Percentiles rank a stretch among this genome's conserved stretches.
phyloP scores from a whole-genome alignment of 202 grass and related monocot genomes.

The Eragrostis tef region DNA sequence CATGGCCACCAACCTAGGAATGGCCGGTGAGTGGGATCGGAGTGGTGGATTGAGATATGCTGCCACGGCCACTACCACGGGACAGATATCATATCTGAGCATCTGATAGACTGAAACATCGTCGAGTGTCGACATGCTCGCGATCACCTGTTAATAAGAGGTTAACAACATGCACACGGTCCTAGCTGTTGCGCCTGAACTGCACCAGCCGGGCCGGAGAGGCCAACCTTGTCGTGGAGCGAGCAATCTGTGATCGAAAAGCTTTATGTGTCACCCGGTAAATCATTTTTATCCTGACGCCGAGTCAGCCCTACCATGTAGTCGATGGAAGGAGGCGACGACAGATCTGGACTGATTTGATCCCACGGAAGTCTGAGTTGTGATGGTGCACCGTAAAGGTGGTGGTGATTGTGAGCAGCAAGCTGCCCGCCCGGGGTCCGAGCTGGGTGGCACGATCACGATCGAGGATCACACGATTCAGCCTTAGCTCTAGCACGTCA shows the following conservation, averaged over 20 bases:
- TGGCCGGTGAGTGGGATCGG: constrained; percentile 24
- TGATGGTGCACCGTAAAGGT: constrained; percentile 36
- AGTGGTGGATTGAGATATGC: neutral
- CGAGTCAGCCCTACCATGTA: neutral
- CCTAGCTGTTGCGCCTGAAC: neutral
- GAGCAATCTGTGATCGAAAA: neutral
- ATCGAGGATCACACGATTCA: constrained; percentile 11
- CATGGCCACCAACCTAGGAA: neutral
- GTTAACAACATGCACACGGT: neutral
- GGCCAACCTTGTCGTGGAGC: neutral
- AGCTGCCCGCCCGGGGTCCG: neutral
- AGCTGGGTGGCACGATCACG: constrained; percentile 46
- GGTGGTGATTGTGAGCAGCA: constrained; percentile 2
- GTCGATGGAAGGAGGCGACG: neutral
- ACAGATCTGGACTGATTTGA: constrained; percentile 34
- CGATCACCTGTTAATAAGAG: too few species aligned
- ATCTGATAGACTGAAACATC: neutral
- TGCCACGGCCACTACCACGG: neutral
- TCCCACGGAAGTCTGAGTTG: constrained; percentile 7
- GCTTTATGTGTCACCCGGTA: neutral
- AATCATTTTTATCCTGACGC: constrained; percentile 5
- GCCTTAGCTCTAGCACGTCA: neutral
- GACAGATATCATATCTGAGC: neutral
- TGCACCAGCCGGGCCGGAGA: neutral
- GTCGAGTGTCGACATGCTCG: neutral